These are phyloP conservation scores for Setaria italica DNA, from an alignment of 202 grass and related monocot species.

Conservation along the genomic window DNA sequence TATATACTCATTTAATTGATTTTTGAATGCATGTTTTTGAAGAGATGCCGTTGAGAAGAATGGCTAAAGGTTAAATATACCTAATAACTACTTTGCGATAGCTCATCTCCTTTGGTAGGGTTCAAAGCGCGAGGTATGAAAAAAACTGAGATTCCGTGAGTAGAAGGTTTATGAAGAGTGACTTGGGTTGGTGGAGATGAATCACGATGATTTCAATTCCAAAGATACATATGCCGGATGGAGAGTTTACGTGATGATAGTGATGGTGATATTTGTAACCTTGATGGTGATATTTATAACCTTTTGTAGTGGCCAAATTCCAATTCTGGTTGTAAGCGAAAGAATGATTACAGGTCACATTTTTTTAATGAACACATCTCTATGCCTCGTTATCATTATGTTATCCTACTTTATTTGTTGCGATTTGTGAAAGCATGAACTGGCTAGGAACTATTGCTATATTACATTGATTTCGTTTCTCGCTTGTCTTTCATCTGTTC, in stretches of 20 bases:
- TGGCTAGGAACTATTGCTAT: not conserved
- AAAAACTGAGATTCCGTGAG: not conserved
- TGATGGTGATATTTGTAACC: not conserved
- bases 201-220: too few relatives aligned
- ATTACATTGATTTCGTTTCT: not conserved
- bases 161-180: not conserved
- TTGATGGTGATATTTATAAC: too few relatives aligned
- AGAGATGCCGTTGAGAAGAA: too few relatives aligned
- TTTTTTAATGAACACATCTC: not conserved
- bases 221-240: not conserved
- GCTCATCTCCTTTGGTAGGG: slow-evolving; percentile 34
- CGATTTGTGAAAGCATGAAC: too few relatives aligned
- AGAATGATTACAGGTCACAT: not conserved
- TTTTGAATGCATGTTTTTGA: too few relatives aligned
- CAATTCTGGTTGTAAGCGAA: too few relatives aligned
- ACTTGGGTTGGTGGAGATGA: not conserved
- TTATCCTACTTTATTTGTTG: not conserved
- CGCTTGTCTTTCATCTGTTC: not conserved
- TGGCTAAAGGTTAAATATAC: too few relatives aligned
- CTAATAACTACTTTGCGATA: too few relatives aligned
- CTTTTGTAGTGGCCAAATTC: not conserved
- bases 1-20: too few relatives aligned
- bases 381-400: not conserved
- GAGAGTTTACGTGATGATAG: not conserved
- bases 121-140: slow-evolving; percentile 69